Evolutionary conservation across 495 filamentous ascomycete species (phyloP).

Genomic region (Gamarada debralockiae): DNA sequence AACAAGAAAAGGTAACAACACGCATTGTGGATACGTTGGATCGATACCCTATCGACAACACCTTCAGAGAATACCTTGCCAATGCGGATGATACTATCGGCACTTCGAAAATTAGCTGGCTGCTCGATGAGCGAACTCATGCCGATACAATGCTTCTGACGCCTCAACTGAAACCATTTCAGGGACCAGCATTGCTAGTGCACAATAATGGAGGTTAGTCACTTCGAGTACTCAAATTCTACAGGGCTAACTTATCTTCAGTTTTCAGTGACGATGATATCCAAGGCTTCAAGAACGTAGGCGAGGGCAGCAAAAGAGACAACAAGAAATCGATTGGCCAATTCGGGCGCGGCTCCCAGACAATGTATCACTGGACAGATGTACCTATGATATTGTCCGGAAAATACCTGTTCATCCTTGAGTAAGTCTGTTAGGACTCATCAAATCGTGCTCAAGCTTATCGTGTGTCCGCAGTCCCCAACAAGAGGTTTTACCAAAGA

Average conservation of each 20-base stretch:
- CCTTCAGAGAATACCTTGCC: constrained; percentile 41
- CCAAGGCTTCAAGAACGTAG: constrained; percentile 34
- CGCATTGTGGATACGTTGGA: constrained; percentile 35
- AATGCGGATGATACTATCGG: constrained; percentile 37
- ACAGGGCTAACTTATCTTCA: constrained; percentile 12
- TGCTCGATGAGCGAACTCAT: constrained; percentile 27
- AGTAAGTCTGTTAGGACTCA: constrained; percentile 22
- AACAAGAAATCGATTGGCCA: constrained; percentile 33
- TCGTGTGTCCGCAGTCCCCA: constrained; percentile 26
- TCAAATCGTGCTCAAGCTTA: background rate
- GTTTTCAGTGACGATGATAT: constrained; percentile 35
- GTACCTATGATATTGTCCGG: constrained; percentile 38
- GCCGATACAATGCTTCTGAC: constrained; percentile 20
- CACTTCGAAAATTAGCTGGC: constrained; percentile 34
- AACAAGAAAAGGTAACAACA: constrained; percentile 29
- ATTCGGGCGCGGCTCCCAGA: constrained; percentile 39
- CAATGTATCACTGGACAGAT: constrained; percentile 44
- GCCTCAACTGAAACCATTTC: constrained; percentile 23
- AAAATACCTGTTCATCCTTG: constrained; percentile 34
- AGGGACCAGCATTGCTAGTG: constrained; percentile 37
- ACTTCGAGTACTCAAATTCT: background rate
- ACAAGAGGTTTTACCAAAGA: constrained; percentile 26
- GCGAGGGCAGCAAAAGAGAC: constrained; percentile 34
- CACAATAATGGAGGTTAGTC: constrained; percentile 32
- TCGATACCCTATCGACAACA: constrained; percentile 33